These are phyloP conservation scores for Kluyveromyces marxianus DNA, from an alignment of 1,139 yeast genomes.

Conservation along the genomic window DNA sequence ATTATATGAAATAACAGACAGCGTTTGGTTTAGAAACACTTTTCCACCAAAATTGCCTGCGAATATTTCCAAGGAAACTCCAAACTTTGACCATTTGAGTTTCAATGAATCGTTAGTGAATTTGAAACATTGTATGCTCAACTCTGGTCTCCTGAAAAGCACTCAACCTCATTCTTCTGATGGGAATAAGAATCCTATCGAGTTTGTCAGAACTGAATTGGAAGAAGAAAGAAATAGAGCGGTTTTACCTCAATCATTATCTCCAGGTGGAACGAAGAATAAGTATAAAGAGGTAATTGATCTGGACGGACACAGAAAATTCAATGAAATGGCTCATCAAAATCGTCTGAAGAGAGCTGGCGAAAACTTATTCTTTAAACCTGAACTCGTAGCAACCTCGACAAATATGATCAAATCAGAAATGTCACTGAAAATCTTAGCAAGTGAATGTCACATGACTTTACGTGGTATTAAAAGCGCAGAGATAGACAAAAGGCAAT, in stretches of 20 bases:
- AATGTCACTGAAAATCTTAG: conserved; percentile 34
- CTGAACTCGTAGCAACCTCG: conserved; percentile 25
- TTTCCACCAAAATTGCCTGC: conserved; percentile 71
- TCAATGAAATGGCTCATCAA: conserved; percentile 30
- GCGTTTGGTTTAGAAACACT: conserved; percentile 78
- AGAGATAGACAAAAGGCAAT: conserved; percentile 38
- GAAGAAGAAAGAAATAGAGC: conserved; percentile 63
- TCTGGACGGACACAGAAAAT: conserved; percentile 27
- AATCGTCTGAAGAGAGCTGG: conserved; percentile 31
- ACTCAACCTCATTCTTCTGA: conserved; percentile 7
- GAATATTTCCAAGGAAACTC: conserved; percentile 55
- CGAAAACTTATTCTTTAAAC: conserved; percentile 27
- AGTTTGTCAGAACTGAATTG: conserved; percentile 60
- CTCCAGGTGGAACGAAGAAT: conserved; percentile 85
- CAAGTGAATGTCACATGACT: conserved; percentile 38
- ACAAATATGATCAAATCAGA: conserved; percentile 28
- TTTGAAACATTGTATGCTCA: conserved; percentile 58
- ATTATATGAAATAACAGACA: conserved; percentile 67
- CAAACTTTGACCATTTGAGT: conserved; percentile 44
- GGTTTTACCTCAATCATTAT: conserved; percentile 77
- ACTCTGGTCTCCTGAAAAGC: conserved; percentile 50
- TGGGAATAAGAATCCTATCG: conserved; percentile 49
- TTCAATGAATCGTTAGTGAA: conserved; percentile 61
- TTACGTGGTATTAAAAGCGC: conserved; percentile 37
- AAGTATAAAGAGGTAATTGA: conserved; percentile 69